Conservation (phyloP, 495 filamentous ascomycete genomes). For the Talaromyces stipitatus region DNA sequence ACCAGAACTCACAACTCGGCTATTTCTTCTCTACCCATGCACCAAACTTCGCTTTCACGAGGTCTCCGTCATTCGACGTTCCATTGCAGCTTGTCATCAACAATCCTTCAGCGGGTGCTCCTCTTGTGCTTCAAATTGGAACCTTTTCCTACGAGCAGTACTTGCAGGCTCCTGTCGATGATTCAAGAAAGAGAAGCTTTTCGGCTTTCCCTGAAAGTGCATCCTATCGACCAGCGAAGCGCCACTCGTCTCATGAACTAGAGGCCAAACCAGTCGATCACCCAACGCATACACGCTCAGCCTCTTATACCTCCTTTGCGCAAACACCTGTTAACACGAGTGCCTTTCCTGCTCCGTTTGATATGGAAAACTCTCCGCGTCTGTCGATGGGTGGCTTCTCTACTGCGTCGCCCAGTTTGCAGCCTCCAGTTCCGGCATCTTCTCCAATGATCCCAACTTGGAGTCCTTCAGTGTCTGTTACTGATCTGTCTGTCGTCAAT, state of each 20-base stretch:
- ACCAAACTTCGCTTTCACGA: slow-evolving; percentile 61
- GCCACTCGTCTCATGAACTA: slow-evolving; percentile 31
- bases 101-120: slow-evolving; percentile 50
- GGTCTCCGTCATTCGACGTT: slow-evolving; percentile 57
- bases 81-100: slow-evolving; percentile 69
- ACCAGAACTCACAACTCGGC: slow-evolving; percentile 49
- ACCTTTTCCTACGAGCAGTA: slow-evolving; percentile 65
- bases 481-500: slow-evolving; percentile 22
- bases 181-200: slow-evolving; percentile 46
- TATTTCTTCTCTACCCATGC: slow-evolving; percentile 69
- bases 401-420: slow-evolving; percentile 23
- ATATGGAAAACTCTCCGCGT: slow-evolving; percentile 24
- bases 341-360: slow-evolving; percentile 25
- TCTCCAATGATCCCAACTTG: slow-evolving; percentile 39
- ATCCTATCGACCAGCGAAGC: slow-evolving; percentile 34
- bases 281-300: slow-evolving; percentile 28
- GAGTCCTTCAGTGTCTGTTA: slow-evolving; percentile 31
- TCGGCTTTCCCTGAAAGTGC: slow-evolving; percentile 38
- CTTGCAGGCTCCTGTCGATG: slow-evolving; percentile 18
- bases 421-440: slow-evolving; percentile 29
- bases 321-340: slow-evolving; percentile 28
- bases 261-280: slow-evolving; percentile 22
- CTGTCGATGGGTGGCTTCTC: slow-evolving; percentile 21
- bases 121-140: slow-evolving; percentile 62
- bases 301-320: slow-evolving; percentile 38